These are phyloP conservation scores for Gossypium bickii DNA, from an alignment of 345 rosid genomes.

Conservation along the genomic window DNA sequence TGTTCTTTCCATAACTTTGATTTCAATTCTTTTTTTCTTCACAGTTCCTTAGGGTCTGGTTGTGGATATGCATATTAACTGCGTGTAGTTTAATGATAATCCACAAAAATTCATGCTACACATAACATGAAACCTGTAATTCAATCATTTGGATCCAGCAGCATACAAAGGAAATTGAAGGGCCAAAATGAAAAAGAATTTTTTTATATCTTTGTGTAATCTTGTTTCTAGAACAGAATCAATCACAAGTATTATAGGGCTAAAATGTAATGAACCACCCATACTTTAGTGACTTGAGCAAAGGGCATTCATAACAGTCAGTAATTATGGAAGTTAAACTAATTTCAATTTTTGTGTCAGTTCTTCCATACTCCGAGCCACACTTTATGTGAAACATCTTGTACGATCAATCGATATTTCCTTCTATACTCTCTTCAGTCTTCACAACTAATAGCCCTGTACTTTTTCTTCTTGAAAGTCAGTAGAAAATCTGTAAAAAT, in stretches of 20 bases:
- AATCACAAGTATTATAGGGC: constrained; percentile 7
- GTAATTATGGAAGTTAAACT: constrained; percentile 14
- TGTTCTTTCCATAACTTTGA: background rate
- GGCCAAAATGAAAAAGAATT: background rate
- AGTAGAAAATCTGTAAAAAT: constrained; percentile 78
- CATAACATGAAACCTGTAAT: background rate
- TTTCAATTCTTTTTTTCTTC: too few relatives aligned
- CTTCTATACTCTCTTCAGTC: background rate
- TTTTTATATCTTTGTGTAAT: background rate
- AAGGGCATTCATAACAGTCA: background rate
- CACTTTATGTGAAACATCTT: constrained; percentile 21
- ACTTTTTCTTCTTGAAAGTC: constrained; percentile 38
- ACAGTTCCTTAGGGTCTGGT: too few relatives aligned
- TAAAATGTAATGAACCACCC: background rate
- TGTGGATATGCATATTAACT: too few relatives aligned
- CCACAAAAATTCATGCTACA: too few relatives aligned
- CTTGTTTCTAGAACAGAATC: background rate
- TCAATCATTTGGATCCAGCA: background rate
- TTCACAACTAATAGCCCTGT: constrained; percentile 20
- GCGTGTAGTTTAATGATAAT: too few relatives aligned
- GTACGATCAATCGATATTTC: background rate
- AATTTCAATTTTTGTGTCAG: constrained; percentile 7
- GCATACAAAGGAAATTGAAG: background rate
- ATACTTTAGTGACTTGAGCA: background rate
- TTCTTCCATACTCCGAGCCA: constrained; percentile 18